Conservation (phyloP, 2,329 filamentous ascomycete genomes). For the Tympanopsis confertula region DNA sequence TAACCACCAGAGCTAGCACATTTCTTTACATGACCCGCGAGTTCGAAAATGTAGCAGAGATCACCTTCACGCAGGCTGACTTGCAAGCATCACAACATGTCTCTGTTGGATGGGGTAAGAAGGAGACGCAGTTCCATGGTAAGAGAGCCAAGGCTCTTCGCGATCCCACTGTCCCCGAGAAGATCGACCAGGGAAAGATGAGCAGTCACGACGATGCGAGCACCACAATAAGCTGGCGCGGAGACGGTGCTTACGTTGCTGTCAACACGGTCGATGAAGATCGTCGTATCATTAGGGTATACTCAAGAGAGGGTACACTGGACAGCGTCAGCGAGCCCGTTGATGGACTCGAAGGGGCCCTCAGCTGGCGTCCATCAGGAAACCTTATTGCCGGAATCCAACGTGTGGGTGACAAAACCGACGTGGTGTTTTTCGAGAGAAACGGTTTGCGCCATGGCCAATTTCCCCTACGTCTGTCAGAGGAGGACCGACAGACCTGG, state of each 20-base stretch:
- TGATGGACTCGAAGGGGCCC: constrained; percentile 71
- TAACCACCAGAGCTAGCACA: constrained; percentile 69
- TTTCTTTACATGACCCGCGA: constrained; percentile 85
- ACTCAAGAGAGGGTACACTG: constrained; percentile 76
- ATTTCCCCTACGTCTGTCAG: constrained; percentile 64
- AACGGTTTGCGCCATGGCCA: constrained; percentile 96
- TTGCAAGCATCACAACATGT: constrained; percentile 84
- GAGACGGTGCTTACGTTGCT: constrained; percentile 83
- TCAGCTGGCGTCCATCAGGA: constrained; percentile 86
- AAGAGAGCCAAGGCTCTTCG: constrained; percentile 74
- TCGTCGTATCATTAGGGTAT: constrained; percentile 77
- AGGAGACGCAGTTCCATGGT: constrained; percentile 94
- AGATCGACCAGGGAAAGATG: constrained; percentile 70
- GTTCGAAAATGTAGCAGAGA: constrained; percentile 74
- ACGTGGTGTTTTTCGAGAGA: constrained; percentile 90
- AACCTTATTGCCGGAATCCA: constrained; percentile 85
- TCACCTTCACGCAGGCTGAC: constrained; percentile 62
- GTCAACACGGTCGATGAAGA: constrained; percentile 66
- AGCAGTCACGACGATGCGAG: constrained; percentile 63
- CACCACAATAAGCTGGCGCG: constrained; percentile 78
- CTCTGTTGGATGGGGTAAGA: constrained; percentile 95
- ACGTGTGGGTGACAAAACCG: constrained; percentile 52
- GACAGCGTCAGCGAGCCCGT: constrained; percentile 93
- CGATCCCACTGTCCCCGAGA: constrained; percentile 90
- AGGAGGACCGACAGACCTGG: constrained; percentile 41